Evolutionary conservation across 352 stramenopile genomes (phyloP).

Genomic region (Phytophthora podocarpi): DNA sequence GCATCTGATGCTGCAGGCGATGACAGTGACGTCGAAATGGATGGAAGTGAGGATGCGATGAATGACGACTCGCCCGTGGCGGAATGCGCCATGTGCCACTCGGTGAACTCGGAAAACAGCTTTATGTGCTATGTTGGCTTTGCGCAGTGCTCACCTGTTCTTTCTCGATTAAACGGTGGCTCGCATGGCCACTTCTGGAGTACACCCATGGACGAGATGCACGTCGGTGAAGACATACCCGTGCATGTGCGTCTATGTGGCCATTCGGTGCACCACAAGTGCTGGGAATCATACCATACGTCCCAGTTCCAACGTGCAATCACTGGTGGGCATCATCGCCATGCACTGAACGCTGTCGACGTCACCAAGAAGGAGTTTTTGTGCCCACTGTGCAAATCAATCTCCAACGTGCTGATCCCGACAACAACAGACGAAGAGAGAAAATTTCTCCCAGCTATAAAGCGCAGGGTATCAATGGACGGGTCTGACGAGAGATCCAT

Average conservation of each 20-base stretch:
- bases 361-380: constrained; percentile 97
- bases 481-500: constrained; percentile 13
- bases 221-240: constrained; percentile 79
- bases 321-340: constrained; percentile 93
- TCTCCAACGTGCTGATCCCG: constrained; percentile 97
- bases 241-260: constrained; percentile 90
- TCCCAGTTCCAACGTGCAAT: constrained; percentile 94
- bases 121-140: constrained; percentile 91
- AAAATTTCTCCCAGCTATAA: constrained; percentile 36
- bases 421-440: constrained; percentile 62
- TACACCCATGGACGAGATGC: constrained; percentile 88
- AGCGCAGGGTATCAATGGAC: constrained; percentile 21
- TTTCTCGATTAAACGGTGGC: constrained; percentile 72
- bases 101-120: constrained; percentile 72
- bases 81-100: constrained; percentile 89
- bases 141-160: constrained; percentile 77
- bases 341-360: constrained; percentile 93
- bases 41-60: constrained; percentile 52
- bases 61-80: constrained; percentile 40
- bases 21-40: constrained; percentile 38
- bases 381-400: constrained; percentile 96
- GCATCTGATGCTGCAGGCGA: constrained; percentile 30
- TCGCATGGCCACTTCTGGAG: constrained; percentile 56
- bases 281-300: constrained; percentile 95
- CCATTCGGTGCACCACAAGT: constrained; percentile 95